Base-by-base conservation (phyloP, 2,329 filamentous ascomycete genomes). In the Lachnellula hyalina region DNA sequence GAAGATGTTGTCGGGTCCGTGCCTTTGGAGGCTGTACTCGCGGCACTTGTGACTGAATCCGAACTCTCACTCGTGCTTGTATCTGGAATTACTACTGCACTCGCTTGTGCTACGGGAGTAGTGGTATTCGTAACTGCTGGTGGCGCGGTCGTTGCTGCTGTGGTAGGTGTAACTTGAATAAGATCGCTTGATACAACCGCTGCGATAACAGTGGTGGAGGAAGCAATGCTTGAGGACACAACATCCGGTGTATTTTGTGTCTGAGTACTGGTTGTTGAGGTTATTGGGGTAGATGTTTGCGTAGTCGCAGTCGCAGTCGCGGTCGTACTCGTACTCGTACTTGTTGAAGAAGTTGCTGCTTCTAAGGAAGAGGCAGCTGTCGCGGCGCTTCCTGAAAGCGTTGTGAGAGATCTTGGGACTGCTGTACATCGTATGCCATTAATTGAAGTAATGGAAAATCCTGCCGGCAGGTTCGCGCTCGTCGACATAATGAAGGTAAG, bases 351-450 rank as follows among this genome's bases (percentile, higher is more conserved):
- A n/a, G 49, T 40, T 32, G 19, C 48, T 32, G 34, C 47, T 41
- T 34, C 36, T 2, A 57, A 49, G 19, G 56, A 48, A 5, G 59
- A 51, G 11, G 56, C 52, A 32, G 48, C 34, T 25, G 55, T 42
- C 32, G 58, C 52, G 34, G 53, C 44, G 45, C 52, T 58, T 41
- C 54, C 58, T 17, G 55, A 56, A 58, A 55, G 55, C 44, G 56
- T 60, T 59, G 58, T 62, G 54, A 60, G 54, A 54, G 63, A 52
- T 62, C 67, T 77, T 47, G 78, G 78, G 60, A 81, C 71, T 57
- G 76, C 78, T 63, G 80, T 82, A 71, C 80, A 82, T 68, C 74
- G 74, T 66, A 73, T 76, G 50, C 77, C 77, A 54, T 74, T 68
- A 52, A 81, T 71, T 48, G 68, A 75, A 52, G 78, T 81, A 55